Base-by-base conservation (phyloP, 2,329 filamentous ascomycete genomes). In the Berkeleyomyces rouxiae region DNA sequence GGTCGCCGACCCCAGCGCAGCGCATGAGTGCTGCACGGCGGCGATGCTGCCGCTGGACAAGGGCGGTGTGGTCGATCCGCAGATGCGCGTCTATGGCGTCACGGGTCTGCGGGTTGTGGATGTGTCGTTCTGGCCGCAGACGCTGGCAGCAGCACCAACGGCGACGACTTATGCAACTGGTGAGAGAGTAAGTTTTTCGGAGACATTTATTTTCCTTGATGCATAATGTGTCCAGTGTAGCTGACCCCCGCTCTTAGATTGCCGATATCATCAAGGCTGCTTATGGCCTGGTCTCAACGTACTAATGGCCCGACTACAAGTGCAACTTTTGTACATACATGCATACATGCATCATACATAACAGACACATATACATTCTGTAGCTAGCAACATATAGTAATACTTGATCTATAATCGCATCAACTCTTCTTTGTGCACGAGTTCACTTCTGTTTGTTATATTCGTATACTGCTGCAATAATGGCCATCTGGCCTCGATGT, bases 31-130 rank as follows among this genome's bases (percentile, higher is more conserved):
- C 40, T 67, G 67, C 10, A 68, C 67, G 43, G 66, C 64, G 5
- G 67, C 67, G 61, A 78, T 79, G 72, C 69, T 77, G 61, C 73
- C 72, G 7, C 69, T 70, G 4, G 71, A 71, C 3, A 68, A 74
- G 1, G 77, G 76, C 3, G 77, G 76, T 31, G 68, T 71, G 23
- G 70, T 71, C 1, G 68, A 70, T 47, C 67, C 68, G 39, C 58
- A 67, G 39, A 61, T 70, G 61, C 62, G 66, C 3, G 69, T 70
- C 1, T 68, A 70, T 39, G 69, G 68, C 0, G 67, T 69, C 43
- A 59, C 61, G 40, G 59, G 67, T 2, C 59, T 71, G 3, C 63
- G 69, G 0, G 74, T 79, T 10, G 75, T 78, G 0, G 73, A 76
- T 64, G 68, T 68, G 0, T 58, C 68, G n/a, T 63, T 70, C 37